phyloP scores from a whole-genome alignment of 2,329 filamentous ascomycete species.

The Hortaea sp. region DNA sequence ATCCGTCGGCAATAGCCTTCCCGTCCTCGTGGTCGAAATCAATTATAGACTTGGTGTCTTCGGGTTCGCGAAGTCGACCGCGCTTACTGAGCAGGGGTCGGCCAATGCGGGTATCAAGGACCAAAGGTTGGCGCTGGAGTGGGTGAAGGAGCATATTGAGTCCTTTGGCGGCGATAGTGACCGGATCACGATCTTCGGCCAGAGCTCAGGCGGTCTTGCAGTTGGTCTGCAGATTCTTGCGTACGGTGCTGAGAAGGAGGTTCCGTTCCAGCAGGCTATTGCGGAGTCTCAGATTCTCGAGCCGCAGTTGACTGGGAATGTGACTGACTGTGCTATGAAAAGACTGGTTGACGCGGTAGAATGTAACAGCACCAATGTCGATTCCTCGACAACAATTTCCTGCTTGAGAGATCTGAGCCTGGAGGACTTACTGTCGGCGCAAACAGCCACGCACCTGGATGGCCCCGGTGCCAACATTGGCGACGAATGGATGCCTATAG shows the following conservation, averaged over 20 bases:
- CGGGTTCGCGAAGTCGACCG: conserved; percentile 27
- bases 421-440: conserved; percentile 34
- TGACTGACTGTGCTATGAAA: conserved; percentile 39
- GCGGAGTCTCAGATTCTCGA: conserved; percentile 42
- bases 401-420: conserved; percentile 39
- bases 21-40: conserved; percentile 23
- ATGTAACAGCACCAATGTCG: conserved; percentile 31
- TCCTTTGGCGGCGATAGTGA: conserved; percentile 26
- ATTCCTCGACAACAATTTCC: conserved; percentile 34
- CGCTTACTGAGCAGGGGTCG: conserved; percentile 23
- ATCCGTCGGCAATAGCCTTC: conserved; percentile 34
- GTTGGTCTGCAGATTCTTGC: conserved; percentile 35
- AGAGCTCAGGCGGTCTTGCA: conserved; percentile 26
- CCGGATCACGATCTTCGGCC: conserved; percentile 30
- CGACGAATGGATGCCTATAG: conserved; percentile 42
- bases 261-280: conserved; percentile 38
- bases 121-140: conserved; percentile 29
- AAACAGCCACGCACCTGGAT: conserved; percentile 32
- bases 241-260: conserved; percentile 29
- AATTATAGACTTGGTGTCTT: conserved; percentile 29
- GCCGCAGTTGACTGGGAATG: conserved; percentile 37
- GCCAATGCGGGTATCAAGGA: conserved; percentile 30
- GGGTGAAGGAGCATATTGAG: conserved; percentile 29
- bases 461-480: conserved; percentile 32
- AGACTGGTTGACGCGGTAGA: conserved; percentile 33